phyloP scores from a whole-genome alignment of 2,329 filamentous ascomycete species.

The Talaromyces sp. region DNA sequence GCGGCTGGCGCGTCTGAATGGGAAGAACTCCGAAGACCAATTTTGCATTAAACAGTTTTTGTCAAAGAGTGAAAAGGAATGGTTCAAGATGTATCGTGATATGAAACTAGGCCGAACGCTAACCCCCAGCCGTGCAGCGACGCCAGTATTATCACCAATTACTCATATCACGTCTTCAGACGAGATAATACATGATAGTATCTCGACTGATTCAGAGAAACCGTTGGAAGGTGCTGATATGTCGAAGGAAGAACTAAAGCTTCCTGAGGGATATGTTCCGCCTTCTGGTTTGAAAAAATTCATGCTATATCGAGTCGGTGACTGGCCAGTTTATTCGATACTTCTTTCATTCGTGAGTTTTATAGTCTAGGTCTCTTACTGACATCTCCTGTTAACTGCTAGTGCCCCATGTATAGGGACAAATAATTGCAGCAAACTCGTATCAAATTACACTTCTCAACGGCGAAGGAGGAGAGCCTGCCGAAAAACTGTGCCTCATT shows the following conservation, averaged over 20 bases:
- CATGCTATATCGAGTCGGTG: conserved; percentile 50
- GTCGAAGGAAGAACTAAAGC: conserved; percentile 45
- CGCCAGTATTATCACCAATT: conserved; percentile 23
- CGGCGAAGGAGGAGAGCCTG: conserved; percentile 54
- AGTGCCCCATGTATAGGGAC: conserved; percentile 28
- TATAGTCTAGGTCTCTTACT: conserved; percentile 17
- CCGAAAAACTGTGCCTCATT: conserved; percentile 53
- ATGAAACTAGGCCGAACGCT: conserved; percentile 23
- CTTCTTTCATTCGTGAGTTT: conserved; percentile 48
- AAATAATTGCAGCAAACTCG: conserved; percentile 58
- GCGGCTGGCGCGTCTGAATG: conserved; percentile 51
- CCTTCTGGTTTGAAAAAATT: conserved; percentile 51
- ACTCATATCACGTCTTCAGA: conserved; percentile 5
- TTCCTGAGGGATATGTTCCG: conserved; percentile 50
- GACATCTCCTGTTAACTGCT: neutral
- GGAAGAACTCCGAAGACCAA: conserved; percentile 51
- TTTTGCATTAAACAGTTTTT: conserved; percentile 61
- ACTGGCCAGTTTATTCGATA: conserved; percentile 59
- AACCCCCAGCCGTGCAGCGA: conserved; percentile 40
- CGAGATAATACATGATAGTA: neutral
- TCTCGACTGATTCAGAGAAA: neutral
- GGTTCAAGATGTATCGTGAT: conserved; percentile 54
- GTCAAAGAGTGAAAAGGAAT: conserved; percentile 58
- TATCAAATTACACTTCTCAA: conserved; percentile 62
- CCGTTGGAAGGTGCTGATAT: conserved; percentile 32